phyloP scores from a whole-genome alignment of 331 rosid species.

The Erythrophleum ivorense region DNA sequence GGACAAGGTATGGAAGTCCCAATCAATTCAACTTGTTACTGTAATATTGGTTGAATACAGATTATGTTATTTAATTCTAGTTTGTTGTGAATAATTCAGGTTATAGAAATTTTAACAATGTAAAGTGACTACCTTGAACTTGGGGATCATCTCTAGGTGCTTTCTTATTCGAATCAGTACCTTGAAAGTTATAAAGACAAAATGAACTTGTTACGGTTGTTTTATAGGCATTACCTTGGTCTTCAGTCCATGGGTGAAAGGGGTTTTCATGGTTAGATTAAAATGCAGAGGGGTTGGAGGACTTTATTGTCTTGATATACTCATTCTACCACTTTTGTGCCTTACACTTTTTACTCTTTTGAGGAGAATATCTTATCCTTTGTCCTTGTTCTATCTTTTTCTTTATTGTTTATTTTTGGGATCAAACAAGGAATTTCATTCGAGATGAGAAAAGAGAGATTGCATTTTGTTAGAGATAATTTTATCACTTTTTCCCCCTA shows the following conservation, averaged over 20 bases:
- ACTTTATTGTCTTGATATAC: background rate
- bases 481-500: background rate
- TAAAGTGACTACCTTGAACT: background rate
- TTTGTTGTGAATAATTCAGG: background rate
- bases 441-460: background rate
- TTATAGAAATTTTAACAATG: background rate
- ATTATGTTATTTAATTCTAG: constrained; percentile 1
- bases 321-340: background rate
- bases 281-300: constrained; percentile 9
- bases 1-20: constrained; percentile 64
- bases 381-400: background rate
- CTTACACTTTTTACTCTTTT: background rate
- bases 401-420: background rate
- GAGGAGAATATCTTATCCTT: constrained; percentile 2
- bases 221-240: background rate
- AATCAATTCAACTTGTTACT: constrained; percentile 27
- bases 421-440: background rate
- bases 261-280: constrained; percentile 14
- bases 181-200: background rate
- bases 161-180: constrained; percentile 5
- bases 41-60: constrained; percentile 1
- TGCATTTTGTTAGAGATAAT: background rate
- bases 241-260: background rate
- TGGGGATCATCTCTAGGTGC: constrained; percentile 3
- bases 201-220: background rate